Conservation (phyloP, 1,139 yeast species). For the Candida glucosophila region DNA sequence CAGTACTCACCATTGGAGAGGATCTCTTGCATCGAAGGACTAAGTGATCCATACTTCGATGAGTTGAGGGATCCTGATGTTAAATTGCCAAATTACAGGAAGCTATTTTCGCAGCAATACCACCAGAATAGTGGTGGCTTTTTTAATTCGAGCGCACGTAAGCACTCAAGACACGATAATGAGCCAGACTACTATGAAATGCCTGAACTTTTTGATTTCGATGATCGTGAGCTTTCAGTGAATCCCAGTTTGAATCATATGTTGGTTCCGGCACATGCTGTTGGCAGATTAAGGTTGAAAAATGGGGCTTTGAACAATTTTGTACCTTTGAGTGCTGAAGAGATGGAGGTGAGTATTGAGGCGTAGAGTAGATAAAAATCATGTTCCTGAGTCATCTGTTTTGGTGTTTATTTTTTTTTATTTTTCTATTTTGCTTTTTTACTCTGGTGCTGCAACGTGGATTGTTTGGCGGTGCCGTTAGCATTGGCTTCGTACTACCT, state of each 20-base stretch:
- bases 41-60: constrained; percentile 68
- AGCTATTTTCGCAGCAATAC: constrained; percentile 35
- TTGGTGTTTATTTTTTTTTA: too few relatives aligned
- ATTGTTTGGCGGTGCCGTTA: too few relatives aligned
- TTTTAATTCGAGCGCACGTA: constrained; percentile 26
- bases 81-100: constrained; percentile 45
- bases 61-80: constrained; percentile 55
- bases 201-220: constrained; percentile 43
- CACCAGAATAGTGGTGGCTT: too few relatives aligned
- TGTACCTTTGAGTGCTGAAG: constrained; percentile 26
- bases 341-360: constrained; percentile 29
- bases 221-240: constrained; percentile 38
- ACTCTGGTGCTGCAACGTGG: too few relatives aligned
- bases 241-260: constrained; percentile 24
- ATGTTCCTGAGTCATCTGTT: too few relatives aligned
- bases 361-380: too few relatives aligned
- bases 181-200: constrained; percentile 36
- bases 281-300: constrained; percentile 18
- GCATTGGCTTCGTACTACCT: too few relatives aligned
- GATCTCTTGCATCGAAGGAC: constrained; percentile 58
- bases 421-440: too few relatives aligned
- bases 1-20: constrained; percentile 74
- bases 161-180: constrained; percentile 27
- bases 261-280: constrained; percentile 35
- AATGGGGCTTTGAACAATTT: constrained; percentile 20